Conservation (phyloP, 495 filamentous ascomycete species). For the Penicillium cosmopolitanum region DNA sequence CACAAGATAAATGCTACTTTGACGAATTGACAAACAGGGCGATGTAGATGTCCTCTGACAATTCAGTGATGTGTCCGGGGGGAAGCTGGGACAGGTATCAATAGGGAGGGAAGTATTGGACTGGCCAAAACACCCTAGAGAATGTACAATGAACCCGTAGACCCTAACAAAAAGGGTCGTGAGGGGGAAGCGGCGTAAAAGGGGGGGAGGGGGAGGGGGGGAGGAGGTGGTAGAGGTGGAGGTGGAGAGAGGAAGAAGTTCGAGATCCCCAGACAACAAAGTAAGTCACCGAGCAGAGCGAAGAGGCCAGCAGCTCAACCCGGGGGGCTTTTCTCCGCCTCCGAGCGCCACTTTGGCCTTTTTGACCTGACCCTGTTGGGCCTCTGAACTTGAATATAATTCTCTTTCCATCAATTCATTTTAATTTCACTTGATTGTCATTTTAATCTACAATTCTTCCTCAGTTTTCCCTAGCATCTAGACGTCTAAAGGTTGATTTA, state of each 20-base stretch:
- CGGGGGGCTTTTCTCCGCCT: slow-evolving; percentile 36
- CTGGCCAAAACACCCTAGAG: slow-evolving; percentile 18
- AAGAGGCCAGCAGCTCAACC: slow-evolving; percentile 31
- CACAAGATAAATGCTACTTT: slow-evolving; percentile 7
- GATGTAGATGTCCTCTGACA: slow-evolving; percentile 7
- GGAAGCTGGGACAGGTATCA: slow-evolving; percentile 8
- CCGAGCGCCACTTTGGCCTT: slow-evolving; percentile 13
- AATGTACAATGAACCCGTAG: slow-evolving; percentile 23
- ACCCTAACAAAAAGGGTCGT: slow-evolving; percentile 18
- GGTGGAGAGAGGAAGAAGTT: slow-evolving; percentile 25
- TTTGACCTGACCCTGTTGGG: no score
- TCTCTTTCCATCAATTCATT: neutral
- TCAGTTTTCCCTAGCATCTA: neutral
- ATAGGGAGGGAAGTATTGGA: slow-evolving; percentile 11
- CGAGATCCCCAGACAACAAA: slow-evolving; percentile 39
- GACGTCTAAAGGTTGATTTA: neutral
- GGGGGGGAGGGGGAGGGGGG: slow-evolving; percentile 20
- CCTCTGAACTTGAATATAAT: no score
- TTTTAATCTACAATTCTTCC: neutral
- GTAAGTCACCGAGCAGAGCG: slow-evolving; percentile 33
- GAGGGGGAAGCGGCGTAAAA: slow-evolving; percentile 21
- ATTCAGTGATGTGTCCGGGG: slow-evolving; percentile 13
- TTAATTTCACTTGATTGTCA: neutral
- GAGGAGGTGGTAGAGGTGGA: slow-evolving; percentile 11
- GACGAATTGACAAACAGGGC: slow-evolving; percentile 15